phyloP scores from a whole-genome alignment of 768 basidiomycete genomes.

The Kwoniella bestiolae region DNA sequence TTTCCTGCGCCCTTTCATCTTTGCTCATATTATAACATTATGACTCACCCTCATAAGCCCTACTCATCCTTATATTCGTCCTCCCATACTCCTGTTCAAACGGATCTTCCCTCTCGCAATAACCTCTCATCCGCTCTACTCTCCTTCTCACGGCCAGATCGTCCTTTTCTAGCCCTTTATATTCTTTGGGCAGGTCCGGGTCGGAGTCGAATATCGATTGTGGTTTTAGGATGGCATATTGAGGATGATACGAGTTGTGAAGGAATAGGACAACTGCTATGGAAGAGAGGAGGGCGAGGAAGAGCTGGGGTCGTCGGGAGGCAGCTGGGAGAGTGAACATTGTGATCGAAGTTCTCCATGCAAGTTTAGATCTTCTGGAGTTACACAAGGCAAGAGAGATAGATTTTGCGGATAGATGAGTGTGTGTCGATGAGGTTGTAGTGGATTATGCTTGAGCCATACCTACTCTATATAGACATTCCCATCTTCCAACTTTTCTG shows the following conservation, averaged over 20 bases:
- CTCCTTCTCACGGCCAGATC: constrained; percentile 21
- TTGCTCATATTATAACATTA: neutral
- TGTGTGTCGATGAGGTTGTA: too few species aligned
- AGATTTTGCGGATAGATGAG: too few species aligned
- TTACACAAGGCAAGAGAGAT: neutral
- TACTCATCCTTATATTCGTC: constrained; percentile 38
- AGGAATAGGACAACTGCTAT: constrained; percentile 27
- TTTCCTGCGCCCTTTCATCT: neutral
- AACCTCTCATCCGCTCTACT: constrained; percentile 26
- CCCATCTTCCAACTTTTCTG: neutral
- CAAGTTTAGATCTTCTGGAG: too few species aligned
- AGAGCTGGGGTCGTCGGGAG: constrained; percentile 26
- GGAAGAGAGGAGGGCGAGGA: constrained; percentile 26
- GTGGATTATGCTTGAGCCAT: neutral
- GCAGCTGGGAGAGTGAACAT: constrained; percentile 25
- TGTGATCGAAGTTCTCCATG: constrained; percentile 5
- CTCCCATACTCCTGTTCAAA: constrained; percentile 47
- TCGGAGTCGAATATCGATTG: constrained; percentile 3
- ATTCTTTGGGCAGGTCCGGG: neutral
- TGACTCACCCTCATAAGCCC: constrained; percentile 52
- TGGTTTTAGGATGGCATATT: constrained; percentile 11
- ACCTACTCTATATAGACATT: neutral
- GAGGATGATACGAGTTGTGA: constrained; percentile 25
- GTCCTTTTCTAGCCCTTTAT: constrained; percentile 13
- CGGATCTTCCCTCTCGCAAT: constrained; percentile 28